phyloP scores from a whole-genome alignment of 2,329 filamentous ascomycete species.

The Exophiala sp. region DNA sequence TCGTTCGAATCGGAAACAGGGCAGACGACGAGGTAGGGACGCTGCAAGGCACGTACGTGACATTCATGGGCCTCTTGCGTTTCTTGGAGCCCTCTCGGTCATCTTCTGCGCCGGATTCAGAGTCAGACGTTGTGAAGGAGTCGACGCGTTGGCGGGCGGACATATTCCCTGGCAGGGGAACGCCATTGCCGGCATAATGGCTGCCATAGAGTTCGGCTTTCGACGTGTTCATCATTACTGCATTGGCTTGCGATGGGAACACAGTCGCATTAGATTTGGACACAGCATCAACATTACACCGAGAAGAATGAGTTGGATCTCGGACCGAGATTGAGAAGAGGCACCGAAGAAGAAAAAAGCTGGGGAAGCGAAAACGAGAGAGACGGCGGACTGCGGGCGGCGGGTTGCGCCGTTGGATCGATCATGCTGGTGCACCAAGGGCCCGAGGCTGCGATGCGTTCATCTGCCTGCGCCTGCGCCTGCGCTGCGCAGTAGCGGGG shows the following conservation, averaged over 20 bases:
- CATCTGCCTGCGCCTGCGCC: background rate
- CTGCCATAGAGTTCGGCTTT: conserved; percentile 25
- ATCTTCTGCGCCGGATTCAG: conserved; percentile 41
- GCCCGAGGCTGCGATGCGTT: no score
- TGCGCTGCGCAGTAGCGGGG: no score
- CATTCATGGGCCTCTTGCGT: conserved; percentile 49
- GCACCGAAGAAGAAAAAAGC: conserved; percentile 16
- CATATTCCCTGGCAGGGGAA: conserved; percentile 9
- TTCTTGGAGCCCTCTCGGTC: conserved; percentile 44
- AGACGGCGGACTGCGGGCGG: background rate
- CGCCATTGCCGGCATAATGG: conserved; percentile 4
- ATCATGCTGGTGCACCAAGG: no score
- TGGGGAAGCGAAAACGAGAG: conserved; percentile 10
- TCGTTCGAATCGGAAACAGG: no score
- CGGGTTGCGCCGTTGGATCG: no score
- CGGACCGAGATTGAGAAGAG: conserved; percentile 15
- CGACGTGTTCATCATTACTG: conserved; percentile 20
- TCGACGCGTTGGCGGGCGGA: background rate
- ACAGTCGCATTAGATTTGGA: no score
- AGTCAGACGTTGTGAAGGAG: conserved; percentile 18
- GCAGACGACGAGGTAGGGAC: background rate
- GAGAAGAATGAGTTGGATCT: conserved; percentile 8
- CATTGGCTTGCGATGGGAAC: background rate
- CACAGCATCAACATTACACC: conserved; percentile 6
- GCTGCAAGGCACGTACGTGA: conserved; percentile 25